A percentile compares a stretch with the other conserved stretches of the same genome.
Evolutionary conservation across 148 eudicot genomes (phyloP).

Genomic region (Bassia scoparia): DNA sequence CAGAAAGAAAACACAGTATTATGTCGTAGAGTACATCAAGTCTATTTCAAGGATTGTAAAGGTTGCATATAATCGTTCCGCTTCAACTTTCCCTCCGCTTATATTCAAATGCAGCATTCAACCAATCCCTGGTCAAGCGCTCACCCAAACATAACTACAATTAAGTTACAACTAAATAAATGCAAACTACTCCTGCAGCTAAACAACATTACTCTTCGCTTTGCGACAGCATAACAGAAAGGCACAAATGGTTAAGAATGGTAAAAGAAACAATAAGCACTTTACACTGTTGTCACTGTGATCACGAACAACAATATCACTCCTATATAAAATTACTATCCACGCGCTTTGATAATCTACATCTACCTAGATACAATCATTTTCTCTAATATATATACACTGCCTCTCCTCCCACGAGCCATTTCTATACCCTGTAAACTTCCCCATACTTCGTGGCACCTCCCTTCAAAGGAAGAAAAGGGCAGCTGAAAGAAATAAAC

Average conservation of each 20-base stretch:
- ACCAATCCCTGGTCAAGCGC: too few relatives aligned
- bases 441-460: background rate
- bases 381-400: constrained; percentile 30
- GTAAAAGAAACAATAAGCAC: background rate
- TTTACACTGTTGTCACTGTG: constrained; percentile 18
- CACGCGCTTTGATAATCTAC: constrained; percentile 24
- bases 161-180: too few relatives aligned
- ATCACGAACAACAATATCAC: constrained; percentile 12
- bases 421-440: constrained; percentile 22
- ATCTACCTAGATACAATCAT: constrained; percentile 32
- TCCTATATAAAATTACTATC: constrained; percentile 18
- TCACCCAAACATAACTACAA: background rate
- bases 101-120: too few relatives aligned
- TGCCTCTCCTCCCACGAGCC: constrained; percentile 3
- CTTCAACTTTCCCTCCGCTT: too few relatives aligned
- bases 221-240: background rate
- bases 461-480: constrained; percentile 1
- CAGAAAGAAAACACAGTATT: too few relatives aligned
- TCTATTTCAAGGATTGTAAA: too few relatives aligned
- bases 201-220: too few relatives aligned
- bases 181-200: background rate
- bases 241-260: background rate
- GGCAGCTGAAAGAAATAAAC: background rate
- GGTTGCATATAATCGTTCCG: too few relatives aligned
- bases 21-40: too few relatives aligned